Evolutionary conservation across 805 yeast genomes (phyloP).

Genomic region (Saccharomycopsis schoenii): DNA sequence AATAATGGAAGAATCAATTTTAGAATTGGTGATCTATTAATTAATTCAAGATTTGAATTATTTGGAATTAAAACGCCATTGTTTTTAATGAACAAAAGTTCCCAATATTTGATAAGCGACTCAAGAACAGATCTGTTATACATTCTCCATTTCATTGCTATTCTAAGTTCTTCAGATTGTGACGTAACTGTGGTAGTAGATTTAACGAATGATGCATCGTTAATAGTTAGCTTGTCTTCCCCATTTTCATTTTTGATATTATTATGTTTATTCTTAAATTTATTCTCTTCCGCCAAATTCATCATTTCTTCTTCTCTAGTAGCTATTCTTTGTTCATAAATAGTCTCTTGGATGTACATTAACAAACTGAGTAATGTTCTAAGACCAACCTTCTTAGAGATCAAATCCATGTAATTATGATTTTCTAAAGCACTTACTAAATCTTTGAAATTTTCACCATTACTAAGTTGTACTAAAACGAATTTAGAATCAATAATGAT

Average conservation of each 20-base stretch:
- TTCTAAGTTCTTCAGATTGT: background rate
- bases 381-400: constrained; percentile 31
- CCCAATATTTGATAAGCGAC: constrained; percentile 57
- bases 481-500: constrained; percentile 43
- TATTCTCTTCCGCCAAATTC: constrained; percentile 22
- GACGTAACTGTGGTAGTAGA: background rate
- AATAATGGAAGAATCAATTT: constrained; percentile 59
- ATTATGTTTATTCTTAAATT: background rate
- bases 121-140: constrained; percentile 50
- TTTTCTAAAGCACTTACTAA: constrained; percentile 34
- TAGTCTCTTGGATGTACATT: constrained; percentile 57
- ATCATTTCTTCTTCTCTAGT: background rate
- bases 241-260: background rate
- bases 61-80: constrained; percentile 54
- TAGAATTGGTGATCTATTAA: constrained; percentile 44
- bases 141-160: constrained; percentile 55
- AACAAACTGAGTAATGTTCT: constrained; percentile 46
- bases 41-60: constrained; percentile 35
- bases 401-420: constrained; percentile 24
- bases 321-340: constrained; percentile 39
- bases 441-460: constrained; percentile 37
- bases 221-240: constrained; percentile 18
- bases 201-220: constrained; percentile 30
- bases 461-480: constrained; percentile 45
- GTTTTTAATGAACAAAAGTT: constrained; percentile 45